Percentiles rank a stretch among this genome's conserved stretches.
These are phyloP conservation scores for Phalaenopsis aphrodite DNA, from an alignment of 106 monocot species.

Conservation along the genomic window DNA sequence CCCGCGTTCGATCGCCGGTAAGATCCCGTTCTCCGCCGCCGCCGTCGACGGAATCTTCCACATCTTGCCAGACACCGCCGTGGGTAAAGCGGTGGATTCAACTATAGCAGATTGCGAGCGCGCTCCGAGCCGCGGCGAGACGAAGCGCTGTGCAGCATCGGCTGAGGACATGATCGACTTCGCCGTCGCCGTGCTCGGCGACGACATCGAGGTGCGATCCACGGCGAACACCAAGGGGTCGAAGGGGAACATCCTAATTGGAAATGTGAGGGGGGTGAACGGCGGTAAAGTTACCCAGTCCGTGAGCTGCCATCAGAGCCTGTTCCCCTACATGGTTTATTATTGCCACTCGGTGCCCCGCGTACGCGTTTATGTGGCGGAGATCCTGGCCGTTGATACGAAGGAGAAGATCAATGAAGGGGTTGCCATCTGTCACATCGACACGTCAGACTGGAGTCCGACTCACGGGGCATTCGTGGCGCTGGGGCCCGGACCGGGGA, in stretches of 20 bases:
- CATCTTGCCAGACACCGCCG: constrained; percentile 33
- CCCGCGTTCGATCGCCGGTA: constrained; percentile 43
- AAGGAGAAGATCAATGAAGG: constrained; percentile 57
- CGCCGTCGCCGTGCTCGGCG: constrained; percentile 50
- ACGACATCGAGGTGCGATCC: constrained; percentile 50
- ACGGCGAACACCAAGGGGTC: constrained; percentile 45
- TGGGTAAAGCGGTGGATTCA: constrained; percentile 45
- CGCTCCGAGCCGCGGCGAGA: constrained; percentile 68
- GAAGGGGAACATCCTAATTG: constrained; percentile 28
- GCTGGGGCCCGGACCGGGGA: constrained; percentile 50
- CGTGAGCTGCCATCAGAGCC: constrained; percentile 86
- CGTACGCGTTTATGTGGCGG: constrained; percentile 67
- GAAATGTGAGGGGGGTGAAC: constrained; percentile 46
- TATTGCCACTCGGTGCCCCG: constrained; percentile 88
- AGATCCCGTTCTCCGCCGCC: constrained; percentile 61
- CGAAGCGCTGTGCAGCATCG: constrained; percentile 69
- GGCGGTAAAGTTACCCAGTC: constrained; percentile 60
- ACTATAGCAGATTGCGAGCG: constrained; percentile 68
- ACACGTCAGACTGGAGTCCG: constrained; percentile 85
- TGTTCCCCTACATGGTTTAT: constrained; percentile 77
- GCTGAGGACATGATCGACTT: constrained; percentile 83
- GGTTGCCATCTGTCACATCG: constrained; percentile 84
- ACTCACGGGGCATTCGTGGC: constrained; percentile 82
- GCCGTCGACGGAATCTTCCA: constrained; percentile 31
- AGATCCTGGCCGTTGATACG: constrained; percentile 42